These are phyloP conservation scores for Tetragonia tetragonoides DNA, from an alignment of 148 eudicot genomes.

Conservation along the genomic window DNA sequence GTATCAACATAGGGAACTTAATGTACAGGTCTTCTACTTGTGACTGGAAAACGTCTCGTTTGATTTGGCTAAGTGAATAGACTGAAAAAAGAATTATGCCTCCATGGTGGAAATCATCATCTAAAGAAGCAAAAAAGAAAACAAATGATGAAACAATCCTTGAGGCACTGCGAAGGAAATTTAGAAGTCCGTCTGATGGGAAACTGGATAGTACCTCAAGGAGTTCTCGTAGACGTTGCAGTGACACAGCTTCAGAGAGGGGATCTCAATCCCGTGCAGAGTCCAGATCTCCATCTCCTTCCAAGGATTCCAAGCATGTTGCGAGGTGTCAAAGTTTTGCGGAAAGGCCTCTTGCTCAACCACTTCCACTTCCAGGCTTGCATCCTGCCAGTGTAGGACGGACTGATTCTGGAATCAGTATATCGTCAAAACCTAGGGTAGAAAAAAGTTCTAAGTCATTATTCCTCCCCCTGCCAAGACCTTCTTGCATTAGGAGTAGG, in stretches of 20 bases:
- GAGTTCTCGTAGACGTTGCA: conserved; percentile 62
- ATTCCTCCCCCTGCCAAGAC: conserved; percentile 74
- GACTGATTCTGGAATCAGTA: conserved; percentile 68
- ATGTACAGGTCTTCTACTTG: conserved; percentile 14
- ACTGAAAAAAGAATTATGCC: conserved; percentile 53
- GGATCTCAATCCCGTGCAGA: conserved; percentile 63
- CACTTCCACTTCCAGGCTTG: conserved; percentile 77
- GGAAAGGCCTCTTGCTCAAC: conserved; percentile 77
- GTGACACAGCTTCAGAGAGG: conserved; percentile 65
- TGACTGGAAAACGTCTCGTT: conserved; percentile 1
- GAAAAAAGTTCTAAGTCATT: conserved; percentile 59
- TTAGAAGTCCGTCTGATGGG: conserved; percentile 59
- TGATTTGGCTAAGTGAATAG: conserved; percentile 4
- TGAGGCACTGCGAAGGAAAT: conserved; percentile 58
- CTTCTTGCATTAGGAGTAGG: conserved; percentile 68
- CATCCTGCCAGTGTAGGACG: conserved; percentile 57
- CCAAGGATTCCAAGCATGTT: conserved; percentile 57
- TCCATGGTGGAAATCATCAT: conserved; percentile 85
- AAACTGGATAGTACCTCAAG: conserved; percentile 61
- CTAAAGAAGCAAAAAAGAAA: conserved; percentile 87
- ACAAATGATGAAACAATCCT: conserved; percentile 65
- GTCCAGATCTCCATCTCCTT: conserved; percentile 82
- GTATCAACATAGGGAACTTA: conserved; percentile 16
- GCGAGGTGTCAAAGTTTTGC: conserved; percentile 90
- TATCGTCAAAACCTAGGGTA: conserved; percentile 51